phyloP scores from a whole-genome alignment of 2,329 filamentous ascomycete species.

The Cercospora zeina region DNA sequence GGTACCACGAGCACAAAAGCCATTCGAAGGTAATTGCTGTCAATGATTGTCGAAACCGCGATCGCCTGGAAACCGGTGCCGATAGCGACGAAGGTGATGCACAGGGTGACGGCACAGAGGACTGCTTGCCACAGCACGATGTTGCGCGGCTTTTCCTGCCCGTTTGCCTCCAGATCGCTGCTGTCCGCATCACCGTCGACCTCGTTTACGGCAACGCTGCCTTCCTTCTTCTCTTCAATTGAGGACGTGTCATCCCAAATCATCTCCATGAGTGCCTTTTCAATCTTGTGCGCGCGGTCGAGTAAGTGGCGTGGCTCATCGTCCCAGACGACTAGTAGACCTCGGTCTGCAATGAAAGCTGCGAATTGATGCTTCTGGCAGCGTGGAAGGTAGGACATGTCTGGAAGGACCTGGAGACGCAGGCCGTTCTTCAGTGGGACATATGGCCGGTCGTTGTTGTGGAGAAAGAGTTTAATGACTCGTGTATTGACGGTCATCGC shows the following conservation, averaged over 20 bases:
- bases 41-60: conserved; percentile 56
- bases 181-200: conserved; percentile 37
- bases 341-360: conserved; percentile 62
- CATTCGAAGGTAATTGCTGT: conserved; percentile 56
- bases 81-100: conserved; percentile 55
- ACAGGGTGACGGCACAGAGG: conserved; percentile 56
- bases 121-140: conserved; percentile 58
- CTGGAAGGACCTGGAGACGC: conserved; percentile 62
- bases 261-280: conserved; percentile 57
- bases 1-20: conserved; percentile 56
- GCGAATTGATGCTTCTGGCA: conserved; percentile 67
- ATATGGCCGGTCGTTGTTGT: conserved; percentile 53
- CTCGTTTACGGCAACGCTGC: conserved; percentile 41
- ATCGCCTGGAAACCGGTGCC: conserved; percentile 59
- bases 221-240: conserved; percentile 48
- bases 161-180: conserved; percentile 43
- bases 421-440: conserved; percentile 61
- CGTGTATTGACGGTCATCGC: conserved; percentile 68
- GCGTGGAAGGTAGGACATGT: conserved; percentile 57
- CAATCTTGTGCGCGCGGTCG: conserved; percentile 54
- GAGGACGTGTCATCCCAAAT: conserved; percentile 56
- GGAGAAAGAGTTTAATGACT: conserved; percentile 62
- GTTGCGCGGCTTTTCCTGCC: conserved; percentile 48
- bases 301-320: conserved; percentile 60
- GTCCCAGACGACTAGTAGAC: conserved; percentile 64